Evolutionary conservation across 805 yeast genomes (phyloP).

Genomic region (Naumovozyma dairenensis): DNA sequence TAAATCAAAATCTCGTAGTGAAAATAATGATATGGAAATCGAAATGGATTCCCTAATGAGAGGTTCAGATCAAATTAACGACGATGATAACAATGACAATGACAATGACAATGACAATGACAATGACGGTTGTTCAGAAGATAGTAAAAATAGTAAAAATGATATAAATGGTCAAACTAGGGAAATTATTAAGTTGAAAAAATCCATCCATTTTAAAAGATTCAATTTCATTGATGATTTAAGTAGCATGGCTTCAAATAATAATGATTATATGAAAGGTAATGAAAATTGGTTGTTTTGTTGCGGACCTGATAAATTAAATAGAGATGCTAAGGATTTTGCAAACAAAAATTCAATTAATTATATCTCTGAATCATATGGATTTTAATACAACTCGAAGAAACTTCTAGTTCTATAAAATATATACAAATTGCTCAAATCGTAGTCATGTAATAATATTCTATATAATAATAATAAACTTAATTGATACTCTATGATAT

Average conservation of each 20-base stretch:
- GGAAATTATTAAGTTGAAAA: conserved; percentile 4
- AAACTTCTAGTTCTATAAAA: too few relatives aligned
- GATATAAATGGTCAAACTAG: background rate
- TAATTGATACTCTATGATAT: too few relatives aligned
- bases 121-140: conserved; percentile 4
- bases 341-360: conserved; percentile 14
- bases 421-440: too few relatives aligned
- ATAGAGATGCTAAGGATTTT: conserved; percentile 13
- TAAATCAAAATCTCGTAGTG: too few relatives aligned
- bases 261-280: too few relatives aligned
- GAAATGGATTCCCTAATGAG: background rate
- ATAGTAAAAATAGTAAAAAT: conserved; percentile 1
- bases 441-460: too few relatives aligned
- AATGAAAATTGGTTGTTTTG: conserved; percentile 25
- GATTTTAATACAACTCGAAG: conserved; percentile 7
- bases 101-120: conserved; percentile 11
- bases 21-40: background rate
- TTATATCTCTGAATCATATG: conserved; percentile 17
- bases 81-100: background rate
- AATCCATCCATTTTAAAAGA: conserved; percentile 15
- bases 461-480: too few relatives aligned
- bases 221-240: conserved; percentile 22
- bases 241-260: conserved; percentile 13
- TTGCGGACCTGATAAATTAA: conserved; percentile 24
- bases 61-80: background rate